Conservation (phyloP, 2,329 filamentous ascomycete genomes). For the Paraphoma chrysanthemicola region DNA sequence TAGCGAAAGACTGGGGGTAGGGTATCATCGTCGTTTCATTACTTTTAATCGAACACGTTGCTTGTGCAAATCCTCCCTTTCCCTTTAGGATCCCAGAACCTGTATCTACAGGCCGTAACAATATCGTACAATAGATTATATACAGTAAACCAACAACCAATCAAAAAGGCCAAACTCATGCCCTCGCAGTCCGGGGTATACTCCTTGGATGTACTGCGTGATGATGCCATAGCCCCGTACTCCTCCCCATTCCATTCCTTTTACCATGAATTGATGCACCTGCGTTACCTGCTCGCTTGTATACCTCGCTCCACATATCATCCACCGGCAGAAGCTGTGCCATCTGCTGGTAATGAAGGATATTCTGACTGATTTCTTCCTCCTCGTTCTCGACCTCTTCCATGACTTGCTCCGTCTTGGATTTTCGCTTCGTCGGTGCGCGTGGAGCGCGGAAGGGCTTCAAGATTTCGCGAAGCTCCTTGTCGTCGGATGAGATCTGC, state of each 20-base stretch:
- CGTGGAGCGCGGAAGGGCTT: slow-evolving; percentile 53
- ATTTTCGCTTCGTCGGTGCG: slow-evolving; percentile 5
- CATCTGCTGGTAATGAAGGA: slow-evolving; percentile 37
- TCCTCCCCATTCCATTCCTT: background rate
- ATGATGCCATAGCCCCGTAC: slow-evolving; percentile 8
- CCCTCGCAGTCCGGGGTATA: slow-evolving; percentile 8
- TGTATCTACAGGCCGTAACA: background rate
- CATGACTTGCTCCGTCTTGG: background rate
- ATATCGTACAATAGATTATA: background rate
- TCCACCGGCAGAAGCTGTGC: slow-evolving; percentile 33
- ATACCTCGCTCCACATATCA: slow-evolving; percentile 26
- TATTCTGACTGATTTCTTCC: slow-evolving; percentile 12
- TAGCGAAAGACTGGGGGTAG: too few relatives aligned
- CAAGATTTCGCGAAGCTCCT: slow-evolving; percentile 76
- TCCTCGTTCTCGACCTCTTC: slow-evolving; percentile 16
- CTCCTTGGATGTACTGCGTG: slow-evolving; percentile 19
- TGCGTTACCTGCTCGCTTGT: slow-evolving; percentile 7
- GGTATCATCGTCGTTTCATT: too few relatives aligned
- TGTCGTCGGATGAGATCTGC: slow-evolving; percentile 78
- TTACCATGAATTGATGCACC: background rate
- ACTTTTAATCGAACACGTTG: too few relatives aligned
- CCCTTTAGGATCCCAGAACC: too few relatives aligned
- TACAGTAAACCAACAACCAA: background rate
- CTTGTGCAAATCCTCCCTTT: too few relatives aligned
- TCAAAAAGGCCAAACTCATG: background rate